Conservation (phyloP, 495 filamentous ascomycete genomes). For the Collariella sp. region DNA sequence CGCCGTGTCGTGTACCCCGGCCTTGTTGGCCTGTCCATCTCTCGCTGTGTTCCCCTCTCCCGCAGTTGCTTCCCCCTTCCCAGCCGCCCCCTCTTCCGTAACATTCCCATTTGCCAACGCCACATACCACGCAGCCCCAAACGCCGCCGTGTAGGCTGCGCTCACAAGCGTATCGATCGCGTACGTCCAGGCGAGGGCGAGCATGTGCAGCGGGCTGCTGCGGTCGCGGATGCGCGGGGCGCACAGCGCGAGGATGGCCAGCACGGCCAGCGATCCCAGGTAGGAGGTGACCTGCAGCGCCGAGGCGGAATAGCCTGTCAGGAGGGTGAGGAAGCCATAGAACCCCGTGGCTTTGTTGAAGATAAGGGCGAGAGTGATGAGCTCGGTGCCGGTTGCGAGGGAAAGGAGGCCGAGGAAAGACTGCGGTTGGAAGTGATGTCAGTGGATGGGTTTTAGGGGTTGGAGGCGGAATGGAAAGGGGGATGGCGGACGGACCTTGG, state of each 20-base stretch:
- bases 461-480: background rate
- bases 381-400: conserved; percentile 73
- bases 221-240: conserved; percentile 63
- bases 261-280: conserved; percentile 66
- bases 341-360: conserved; percentile 84
- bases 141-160: conserved; percentile 65
- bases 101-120: conserved; percentile 45
- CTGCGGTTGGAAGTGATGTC: conserved; percentile 30
- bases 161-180: conserved; percentile 72
- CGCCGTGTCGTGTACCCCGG: conserved; percentile 58
- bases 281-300: conserved; percentile 70
- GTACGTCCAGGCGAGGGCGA: conserved; percentile 68
- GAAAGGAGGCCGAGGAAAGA: conserved; percentile 77
- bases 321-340: conserved; percentile 78
- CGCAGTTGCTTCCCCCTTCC: conserved; percentile 3
- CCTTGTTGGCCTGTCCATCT: conserved; percentile 33
- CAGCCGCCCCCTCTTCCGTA: too few species aligned
- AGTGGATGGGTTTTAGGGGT: background rate
- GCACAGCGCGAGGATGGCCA: conserved; percentile 52
- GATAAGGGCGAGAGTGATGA: conserved; percentile 67
- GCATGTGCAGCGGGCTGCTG: conserved; percentile 55
- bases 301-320: conserved; percentile 57
- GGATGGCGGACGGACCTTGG: conserved; percentile 23
- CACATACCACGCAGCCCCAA: conserved; percentile 77
- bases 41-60: conserved; percentile 6